These are phyloP conservation scores for Pseudotulostoma volvatum DNA, from an alignment of 495 filamentous ascomycete species.

Conservation along the genomic window DNA sequence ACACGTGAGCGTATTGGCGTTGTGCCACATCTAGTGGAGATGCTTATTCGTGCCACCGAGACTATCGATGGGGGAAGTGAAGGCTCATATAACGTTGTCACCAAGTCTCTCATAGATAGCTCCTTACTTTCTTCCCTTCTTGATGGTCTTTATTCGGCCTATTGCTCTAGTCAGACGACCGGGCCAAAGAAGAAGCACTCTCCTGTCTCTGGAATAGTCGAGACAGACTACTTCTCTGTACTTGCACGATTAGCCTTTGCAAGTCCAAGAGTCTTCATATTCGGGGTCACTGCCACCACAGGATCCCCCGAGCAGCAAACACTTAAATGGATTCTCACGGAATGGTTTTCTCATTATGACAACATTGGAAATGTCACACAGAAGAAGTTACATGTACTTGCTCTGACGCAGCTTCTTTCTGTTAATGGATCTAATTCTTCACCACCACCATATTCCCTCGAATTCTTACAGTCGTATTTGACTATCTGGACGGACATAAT, in stretches of 20 bases:
- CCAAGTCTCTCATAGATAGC: constrained; percentile 48
- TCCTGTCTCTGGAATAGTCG: constrained; percentile 46
- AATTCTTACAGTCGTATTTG: constrained; percentile 46
- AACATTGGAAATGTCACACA: constrained; percentile 56
- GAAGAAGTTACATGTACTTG: constrained; percentile 70
- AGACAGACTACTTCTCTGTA: constrained; percentile 74
- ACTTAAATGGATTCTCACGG: constrained; percentile 55
- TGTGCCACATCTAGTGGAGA: constrained; percentile 50
- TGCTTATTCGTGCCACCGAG: constrained; percentile 53
- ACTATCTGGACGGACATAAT: constrained; percentile 56
- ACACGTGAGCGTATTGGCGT: constrained; percentile 49
- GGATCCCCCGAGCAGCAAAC: constrained; percentile 31
- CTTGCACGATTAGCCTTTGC: constrained; percentile 62
- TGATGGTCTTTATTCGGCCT: constrained; percentile 51
- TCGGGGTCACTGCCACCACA: constrained; percentile 29
- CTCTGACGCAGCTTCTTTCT: constrained; percentile 63
- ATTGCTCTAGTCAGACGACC: constrained; percentile 55
- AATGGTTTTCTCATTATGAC: constrained; percentile 84
- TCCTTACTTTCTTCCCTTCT: constrained; percentile 51
- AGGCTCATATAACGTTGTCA: constrained; percentile 44
- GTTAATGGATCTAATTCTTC: constrained; percentile 33
- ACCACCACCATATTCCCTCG: constrained; percentile 35
- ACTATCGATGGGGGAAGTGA: constrained; percentile 52
- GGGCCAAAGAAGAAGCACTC: constrained; percentile 52
- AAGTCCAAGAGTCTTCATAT: constrained; percentile 47